A percentile compares a stretch with the other conserved stretches of the same genome.
These are phyloP conservation scores for Amborella trichopoda DNA, from an alignment of 164 flowering plant species.

Conservation along the genomic window DNA sequence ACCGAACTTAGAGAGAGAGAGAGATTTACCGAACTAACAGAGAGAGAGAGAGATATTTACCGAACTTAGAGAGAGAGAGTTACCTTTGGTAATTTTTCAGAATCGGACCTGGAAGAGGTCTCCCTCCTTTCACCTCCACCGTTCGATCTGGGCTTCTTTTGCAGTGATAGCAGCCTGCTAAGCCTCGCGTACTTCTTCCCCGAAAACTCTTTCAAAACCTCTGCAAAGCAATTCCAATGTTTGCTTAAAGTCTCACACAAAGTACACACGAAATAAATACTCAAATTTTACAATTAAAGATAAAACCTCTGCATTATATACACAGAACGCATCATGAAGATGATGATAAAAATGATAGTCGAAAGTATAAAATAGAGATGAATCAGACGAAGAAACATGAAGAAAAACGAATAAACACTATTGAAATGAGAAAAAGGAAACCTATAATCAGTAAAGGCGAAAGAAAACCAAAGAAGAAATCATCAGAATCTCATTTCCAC, in stretches of 20 bases:
- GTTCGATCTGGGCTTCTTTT: slow-evolving; percentile 24
- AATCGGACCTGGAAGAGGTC: too few species aligned
- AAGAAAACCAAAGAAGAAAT: neutral
- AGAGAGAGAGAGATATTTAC: too few species aligned
- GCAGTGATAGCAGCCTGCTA: slow-evolving; percentile 26
- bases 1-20: too few species aligned
- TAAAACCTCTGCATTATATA: too few species aligned
- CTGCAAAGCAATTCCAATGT: slow-evolving; percentile 33
- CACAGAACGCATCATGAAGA: too few species aligned
- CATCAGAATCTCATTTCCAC: neutral
- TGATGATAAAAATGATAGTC: neutral
- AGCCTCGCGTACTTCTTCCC: slow-evolving; percentile 54
- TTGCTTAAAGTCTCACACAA: too few species aligned
- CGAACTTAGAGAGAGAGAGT: too few species aligned
- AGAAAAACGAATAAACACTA: neutral
- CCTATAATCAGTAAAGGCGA: neutral
- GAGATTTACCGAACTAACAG: too few species aligned
- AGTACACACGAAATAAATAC: too few species aligned
- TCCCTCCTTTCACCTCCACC: slow-evolving; percentile 12
- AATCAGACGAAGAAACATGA: neutral
- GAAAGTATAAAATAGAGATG: neutral
- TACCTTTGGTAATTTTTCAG: too few species aligned
- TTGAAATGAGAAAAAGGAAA: neutral
- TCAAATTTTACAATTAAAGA: too few species aligned
- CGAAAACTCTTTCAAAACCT: slow-evolving; percentile 66